Evolutionary conservation across 1,139 yeast species (phyloP), one percentile per base, ranked within the genome.

Genomic region (Suhomyces guaymorum): DNA sequence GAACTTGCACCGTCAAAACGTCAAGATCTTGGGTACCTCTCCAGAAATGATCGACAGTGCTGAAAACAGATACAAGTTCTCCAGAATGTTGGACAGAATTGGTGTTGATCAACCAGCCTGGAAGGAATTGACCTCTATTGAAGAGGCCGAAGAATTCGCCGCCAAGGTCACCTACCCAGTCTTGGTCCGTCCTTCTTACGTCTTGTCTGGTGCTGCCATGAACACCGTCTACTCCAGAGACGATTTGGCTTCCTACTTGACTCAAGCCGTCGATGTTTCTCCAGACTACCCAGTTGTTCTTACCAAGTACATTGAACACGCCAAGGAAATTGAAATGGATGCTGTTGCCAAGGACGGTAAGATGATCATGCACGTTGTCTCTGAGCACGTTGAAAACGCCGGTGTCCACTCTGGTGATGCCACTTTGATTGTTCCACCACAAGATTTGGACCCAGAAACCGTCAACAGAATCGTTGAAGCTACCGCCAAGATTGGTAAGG

Each of bases 331-430:
- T 56, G 98, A 92, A 69, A 89, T 92, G 92, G 98, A 92, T 66
- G 98, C 97, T 34, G 98, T 92, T 53, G 97, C 98, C 34, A 80
- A 78, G 59, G 88, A 92, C 56, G 98, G 98, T 66, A 80, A 89
- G 63, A 74, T 92, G 71, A 78, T 92, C 49, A 88, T 92, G 92
- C 98, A 92, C 61, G 97, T 89, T 61, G 96, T 92, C 42, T 89
- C 97, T 39, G 98, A 94, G 67, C 98, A 92, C 62, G 97, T 92
- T 55, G 98, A 92, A 67, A 92, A 92, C 59, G 98, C 98, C 18
- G 98, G 98, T 78, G 97, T 92, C 38, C 98, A 92, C 68, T 92
- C 98, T 41, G 98, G 98, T 75, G 98, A 92, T 66, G 98, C 98
- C 43, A 92, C 98, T 32, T 73, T 92, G 58, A 84, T 92, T 63